Conservation (phyloP, 148 eudicot species). For the Linanthus parryae region DNA sequence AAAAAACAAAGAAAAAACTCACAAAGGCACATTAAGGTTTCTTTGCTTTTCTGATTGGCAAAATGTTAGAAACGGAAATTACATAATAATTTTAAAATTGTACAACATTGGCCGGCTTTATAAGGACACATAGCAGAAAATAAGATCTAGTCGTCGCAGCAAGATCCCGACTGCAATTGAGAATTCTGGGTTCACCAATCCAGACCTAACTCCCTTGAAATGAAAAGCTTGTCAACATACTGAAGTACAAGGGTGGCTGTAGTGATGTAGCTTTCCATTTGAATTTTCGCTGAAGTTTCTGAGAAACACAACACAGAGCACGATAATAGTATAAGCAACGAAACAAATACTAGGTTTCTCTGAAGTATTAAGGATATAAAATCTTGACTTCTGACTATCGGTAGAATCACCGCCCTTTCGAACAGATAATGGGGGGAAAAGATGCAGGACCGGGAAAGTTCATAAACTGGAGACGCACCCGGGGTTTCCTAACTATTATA, state of each 20-base stretch:
- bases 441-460: background rate
- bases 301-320: slow-evolving; percentile 13
- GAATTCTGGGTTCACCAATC: slow-evolving; percentile 92
- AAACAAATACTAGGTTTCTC: background rate
- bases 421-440: background rate
- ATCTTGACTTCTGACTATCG: background rate
- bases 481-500: too few relatives aligned
- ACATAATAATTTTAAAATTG: too few relatives aligned
- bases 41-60: too few relatives aligned
- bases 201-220: slow-evolving; percentile 54
- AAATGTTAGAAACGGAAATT: too few relatives aligned
- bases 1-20: too few relatives aligned
- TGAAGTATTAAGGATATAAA: slow-evolving; percentile 2
- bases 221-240: slow-evolving; percentile 63
- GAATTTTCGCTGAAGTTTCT: slow-evolving; percentile 64
- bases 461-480: too few relatives aligned
- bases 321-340: background rate
- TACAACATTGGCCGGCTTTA: too few relatives aligned
- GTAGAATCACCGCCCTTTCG: background rate
- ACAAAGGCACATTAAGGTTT: too few relatives aligned
- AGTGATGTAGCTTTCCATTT: slow-evolving; percentile 68
- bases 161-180: too few relatives aligned
- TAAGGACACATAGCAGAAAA: too few relatives aligned
- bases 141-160: too few relatives aligned
- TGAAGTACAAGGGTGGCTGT: slow-evolving; percentile 50